Evolutionary conservation across 2,329 filamentous ascomycete species (phyloP), one percentile per base, ranked within the genome.

Genomic region (Venturia asperata): DNA sequence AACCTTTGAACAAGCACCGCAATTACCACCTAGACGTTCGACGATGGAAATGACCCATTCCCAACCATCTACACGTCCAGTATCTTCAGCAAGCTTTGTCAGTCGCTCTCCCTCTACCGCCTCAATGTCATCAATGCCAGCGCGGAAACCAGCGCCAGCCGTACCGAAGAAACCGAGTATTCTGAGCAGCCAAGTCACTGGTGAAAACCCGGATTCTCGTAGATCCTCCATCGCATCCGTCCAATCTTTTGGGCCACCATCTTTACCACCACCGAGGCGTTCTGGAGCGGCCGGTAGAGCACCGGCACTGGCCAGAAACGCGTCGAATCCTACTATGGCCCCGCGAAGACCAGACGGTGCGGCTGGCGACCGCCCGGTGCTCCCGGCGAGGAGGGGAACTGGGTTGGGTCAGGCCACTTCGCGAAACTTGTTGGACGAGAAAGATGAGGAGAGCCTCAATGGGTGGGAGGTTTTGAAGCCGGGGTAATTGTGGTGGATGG

Each of bases 401-500:
- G 71, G 71, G 11, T 21, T 65, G 56, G 13, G 24, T 49, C 3
- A 64, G 68, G 64, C 73, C 67, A 61, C 24, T 10, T 4, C 66
- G 49, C 19, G 66, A 45, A 62, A 58, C 66, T 63, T 76, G 65
- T 66, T 77, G 70, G 75, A 77, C 62, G 74, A 76, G 42, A 73
- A 72, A 61, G 68, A 68, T 5, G 68, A 64, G 7, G 73, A 74
- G 39, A 73, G 73, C 17, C 64, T 75, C 69, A 70, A 71, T 55
- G 74, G 73, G 45, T 77, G 76, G 76, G 75, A 77, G 68, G 76
- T 76, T 37, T 67, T 77, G 63, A 72, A 69, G 64, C 75, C 75
- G 27, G 63, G 47, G 5, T 64, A 39, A 64, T 1, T 27, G 5
- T 19, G 42, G 42, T 45, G 13, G 42, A 27, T 49, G 47, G 47